phyloP scores from a whole-genome alignment of 2,329 filamentous ascomycete species.

The Monosporascus sp. region DNA sequence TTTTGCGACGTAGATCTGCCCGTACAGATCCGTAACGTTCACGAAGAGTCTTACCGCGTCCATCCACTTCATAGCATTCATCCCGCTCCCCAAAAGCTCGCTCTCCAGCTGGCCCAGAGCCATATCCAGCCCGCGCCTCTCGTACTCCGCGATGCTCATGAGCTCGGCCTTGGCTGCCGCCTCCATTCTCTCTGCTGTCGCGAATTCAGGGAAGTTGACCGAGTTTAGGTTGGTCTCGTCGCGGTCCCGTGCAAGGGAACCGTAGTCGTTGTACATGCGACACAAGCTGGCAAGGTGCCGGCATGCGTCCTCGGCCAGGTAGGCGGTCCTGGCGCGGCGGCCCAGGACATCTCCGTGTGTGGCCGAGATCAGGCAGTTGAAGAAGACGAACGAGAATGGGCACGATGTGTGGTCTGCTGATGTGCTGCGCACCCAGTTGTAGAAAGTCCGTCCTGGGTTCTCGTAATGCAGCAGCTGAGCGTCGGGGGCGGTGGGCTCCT shows the following conservation, averaged over 20 bases:
- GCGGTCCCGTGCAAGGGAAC: neutral
- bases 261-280: too few species aligned
- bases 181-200: neutral
- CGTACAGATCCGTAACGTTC: neutral
- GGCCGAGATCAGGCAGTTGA: neutral
- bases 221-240: neutral
- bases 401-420: constrained; percentile 9
- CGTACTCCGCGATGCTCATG: neutral
- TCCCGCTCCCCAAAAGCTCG: neutral
- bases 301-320: neutral
- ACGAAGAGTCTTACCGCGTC: neutral
- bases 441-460: neutral
- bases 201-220: neutral
- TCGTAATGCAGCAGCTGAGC: too few species aligned
- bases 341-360: constrained; percentile 1
- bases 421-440: constrained; percentile 6
- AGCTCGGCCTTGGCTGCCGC: neutral
- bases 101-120: neutral
- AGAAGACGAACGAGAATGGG: constrained; percentile 8
- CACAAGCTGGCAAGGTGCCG: constrained; percentile 4
- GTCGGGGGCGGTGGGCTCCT: too few species aligned
- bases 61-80: neutral
- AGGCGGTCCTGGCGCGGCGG: neutral
- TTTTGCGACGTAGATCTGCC: neutral
- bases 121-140: neutral